Percentiles rank a stretch among this genome's conserved stretches.
phyloP scores from a whole-genome alignment of 2,329 filamentous ascomycete genomes.

The Hymenoscyphus albidus region DNA sequence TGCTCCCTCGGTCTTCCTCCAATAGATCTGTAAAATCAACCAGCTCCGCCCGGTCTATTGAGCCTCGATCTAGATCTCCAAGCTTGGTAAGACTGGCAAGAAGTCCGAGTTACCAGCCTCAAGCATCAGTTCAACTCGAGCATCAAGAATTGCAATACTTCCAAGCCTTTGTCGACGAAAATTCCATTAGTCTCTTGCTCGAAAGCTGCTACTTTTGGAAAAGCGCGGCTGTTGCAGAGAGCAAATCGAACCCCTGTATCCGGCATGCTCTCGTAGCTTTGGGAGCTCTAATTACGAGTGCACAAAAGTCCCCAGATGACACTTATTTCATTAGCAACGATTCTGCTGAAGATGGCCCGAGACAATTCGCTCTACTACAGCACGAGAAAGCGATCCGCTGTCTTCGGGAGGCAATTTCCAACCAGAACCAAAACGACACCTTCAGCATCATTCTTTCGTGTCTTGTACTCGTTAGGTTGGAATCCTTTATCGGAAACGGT shows the following conservation, averaged over 20 bases:
- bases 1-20: conserved; percentile 12
- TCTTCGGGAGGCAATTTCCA: conserved; percentile 23
- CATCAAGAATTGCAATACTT: conserved; percentile 27
- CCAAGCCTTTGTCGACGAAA: conserved; percentile 24
- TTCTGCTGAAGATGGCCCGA: conserved; percentile 21
- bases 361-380: conserved; percentile 28
- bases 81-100: conserved; percentile 9
- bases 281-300: conserved; percentile 24
- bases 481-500: conserved; percentile 38
- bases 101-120: conserved; percentile 2
- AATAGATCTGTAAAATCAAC: conserved; percentile 5
- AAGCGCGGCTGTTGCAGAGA: conserved; percentile 21
- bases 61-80: conserved; percentile 17
- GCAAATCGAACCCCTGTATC: conserved; percentile 20
- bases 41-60: background rate
- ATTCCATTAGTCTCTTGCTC: conserved; percentile 15
- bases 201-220: conserved; percentile 44
- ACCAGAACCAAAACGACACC: conserved; percentile 5
- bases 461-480: conserved; percentile 27
- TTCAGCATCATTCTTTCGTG: conserved; percentile 23
- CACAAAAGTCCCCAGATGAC: conserved; percentile 14
- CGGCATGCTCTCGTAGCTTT: conserved; percentile 30
- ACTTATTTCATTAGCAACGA: conserved; percentile 16
- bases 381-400: conserved; percentile 28
- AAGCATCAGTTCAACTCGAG: conserved; percentile 9